Conservation (phyloP, 1,139 yeast species). For the Ogataea hybrid region DNA sequence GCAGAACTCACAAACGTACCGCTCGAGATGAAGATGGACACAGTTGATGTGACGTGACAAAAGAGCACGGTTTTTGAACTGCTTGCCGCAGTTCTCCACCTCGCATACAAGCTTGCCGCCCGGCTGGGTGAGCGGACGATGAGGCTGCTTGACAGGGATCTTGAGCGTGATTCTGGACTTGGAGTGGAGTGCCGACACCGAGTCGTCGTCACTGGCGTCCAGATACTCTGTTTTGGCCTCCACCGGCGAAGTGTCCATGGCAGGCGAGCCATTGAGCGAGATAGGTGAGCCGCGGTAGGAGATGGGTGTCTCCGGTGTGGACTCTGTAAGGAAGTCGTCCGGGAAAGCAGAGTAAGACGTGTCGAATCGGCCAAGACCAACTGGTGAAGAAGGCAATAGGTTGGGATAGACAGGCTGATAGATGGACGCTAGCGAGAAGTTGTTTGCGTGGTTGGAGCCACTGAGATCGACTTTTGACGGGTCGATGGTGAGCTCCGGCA, state of each 20-base stretch:
- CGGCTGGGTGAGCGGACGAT: not conserved
- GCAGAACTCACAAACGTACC: constrained; percentile 25
- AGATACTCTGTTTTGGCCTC: not conserved
- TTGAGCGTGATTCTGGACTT: constrained; percentile 13
- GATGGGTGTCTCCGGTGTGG: constrained; percentile 2
- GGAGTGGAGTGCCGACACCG: not conserved
- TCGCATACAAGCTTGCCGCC: constrained; percentile 23
- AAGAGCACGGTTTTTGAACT: constrained; percentile 28
- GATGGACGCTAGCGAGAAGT: constrained; percentile 4
- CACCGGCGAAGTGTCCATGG: constrained; percentile 4
- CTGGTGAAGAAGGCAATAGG: constrained; percentile 14
- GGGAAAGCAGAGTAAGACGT: constrained; percentile 10
- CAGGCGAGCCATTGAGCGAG: no score
- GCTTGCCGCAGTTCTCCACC: constrained; percentile 22
- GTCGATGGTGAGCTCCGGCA: constrained; percentile 15
- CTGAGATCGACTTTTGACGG: constrained; percentile 11
- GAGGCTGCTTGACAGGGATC: constrained; percentile 10
- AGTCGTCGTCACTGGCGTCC: not conserved
- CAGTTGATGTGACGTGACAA: constrained; percentile 31
- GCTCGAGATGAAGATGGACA: constrained; percentile 30
- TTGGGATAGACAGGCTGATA: constrained; percentile 9
- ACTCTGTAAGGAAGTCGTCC: constrained; percentile 3
- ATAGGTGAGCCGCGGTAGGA: no score
- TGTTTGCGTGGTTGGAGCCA: not conserved
- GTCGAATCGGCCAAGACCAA: constrained; percentile 11